A percentile compares a stretch with the other conserved stretches of the same genome.
Conservation (phyloP, 352 stramenopile species). For the Pythium vanterpoolii region DNA sequence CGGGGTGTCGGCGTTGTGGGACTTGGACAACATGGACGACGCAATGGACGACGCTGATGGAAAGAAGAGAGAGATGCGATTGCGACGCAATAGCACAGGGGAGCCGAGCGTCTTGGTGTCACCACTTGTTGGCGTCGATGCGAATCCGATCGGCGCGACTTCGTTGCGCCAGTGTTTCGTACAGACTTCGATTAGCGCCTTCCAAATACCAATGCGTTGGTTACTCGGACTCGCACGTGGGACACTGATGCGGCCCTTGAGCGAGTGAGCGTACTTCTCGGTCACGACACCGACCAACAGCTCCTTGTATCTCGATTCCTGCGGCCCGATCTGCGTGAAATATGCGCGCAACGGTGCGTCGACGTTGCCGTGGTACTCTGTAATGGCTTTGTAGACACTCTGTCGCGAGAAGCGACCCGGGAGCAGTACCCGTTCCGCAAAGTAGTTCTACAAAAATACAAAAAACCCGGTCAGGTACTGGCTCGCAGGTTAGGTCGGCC, state of each 20-base stretch:
- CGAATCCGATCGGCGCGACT: conserved; percentile 69
- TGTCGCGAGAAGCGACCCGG: conserved; percentile 64
- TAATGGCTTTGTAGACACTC: conserved; percentile 57
- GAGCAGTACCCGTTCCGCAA: conserved; percentile 49
- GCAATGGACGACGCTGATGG: conserved; percentile 51
- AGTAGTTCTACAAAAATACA: conserved; percentile 42
- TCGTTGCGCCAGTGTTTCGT: conserved; percentile 70
- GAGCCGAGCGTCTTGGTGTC: conserved; percentile 37
- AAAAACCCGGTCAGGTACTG: not conserved
- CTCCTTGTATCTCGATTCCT: conserved; percentile 66
- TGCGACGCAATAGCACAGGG: conserved; percentile 62
- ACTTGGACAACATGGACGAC: conserved; percentile 41
- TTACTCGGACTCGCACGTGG: conserved; percentile 14
- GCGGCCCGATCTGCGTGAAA: conserved; percentile 32
- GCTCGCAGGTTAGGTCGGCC: not conserved
- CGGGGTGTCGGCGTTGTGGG: conserved; percentile 12
- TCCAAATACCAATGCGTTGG: conserved; percentile 56
- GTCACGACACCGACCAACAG: conserved; percentile 51
- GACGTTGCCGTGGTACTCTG: conserved; percentile 37
- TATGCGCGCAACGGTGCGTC: conserved; percentile 29
- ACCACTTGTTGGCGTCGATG: conserved; percentile 30
- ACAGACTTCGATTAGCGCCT: conserved; percentile 60
- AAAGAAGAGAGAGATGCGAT: conserved; percentile 63
- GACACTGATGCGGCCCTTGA: not conserved
- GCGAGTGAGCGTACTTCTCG: conserved; percentile 29